A percentile compares a stretch with the other conserved stretches of the same genome.
Conservation (phyloP, 805 yeast species). For the Jamesozyma piceae region DNA sequence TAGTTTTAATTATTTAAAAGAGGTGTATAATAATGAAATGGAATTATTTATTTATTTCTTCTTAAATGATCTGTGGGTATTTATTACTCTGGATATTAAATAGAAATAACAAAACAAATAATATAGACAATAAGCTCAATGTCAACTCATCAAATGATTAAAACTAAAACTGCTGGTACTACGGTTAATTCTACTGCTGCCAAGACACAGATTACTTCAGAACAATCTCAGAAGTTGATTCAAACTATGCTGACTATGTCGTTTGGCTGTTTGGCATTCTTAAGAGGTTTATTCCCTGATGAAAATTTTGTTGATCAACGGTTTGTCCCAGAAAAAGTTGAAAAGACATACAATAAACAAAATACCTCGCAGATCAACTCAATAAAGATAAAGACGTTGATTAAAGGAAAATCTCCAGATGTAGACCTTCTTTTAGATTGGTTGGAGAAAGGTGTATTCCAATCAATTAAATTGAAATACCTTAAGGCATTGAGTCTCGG, state of each 20-base stretch:
- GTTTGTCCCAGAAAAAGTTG: conserved; percentile 34
- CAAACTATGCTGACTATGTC: conserved; percentile 43
- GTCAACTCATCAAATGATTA: conserved; percentile 17
- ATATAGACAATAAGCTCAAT: conserved; percentile 8
- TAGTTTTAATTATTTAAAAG: no score
- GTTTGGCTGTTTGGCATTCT: conserved; percentile 47
- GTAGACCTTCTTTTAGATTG: conserved; percentile 44
- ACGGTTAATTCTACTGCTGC: conserved; percentile 8
- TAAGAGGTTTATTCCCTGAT: conserved; percentile 51
- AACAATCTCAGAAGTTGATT: conserved; percentile 39
- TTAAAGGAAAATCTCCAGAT: conserved; percentile 37
- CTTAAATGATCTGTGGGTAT: no score
- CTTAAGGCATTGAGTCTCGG: conserved; percentile 39
- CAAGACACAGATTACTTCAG: conserved; percentile 25
- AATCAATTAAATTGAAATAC: conserved; percentile 36
- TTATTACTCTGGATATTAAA: no score
- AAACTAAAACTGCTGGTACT: conserved; percentile 8
- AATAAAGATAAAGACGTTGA: conserved; percentile 41
- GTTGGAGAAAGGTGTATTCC: conserved; percentile 43
- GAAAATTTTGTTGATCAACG: conserved; percentile 42
- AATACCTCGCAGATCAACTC: conserved; percentile 20
- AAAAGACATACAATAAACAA: conserved; percentile 22
- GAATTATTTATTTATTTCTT: no score
- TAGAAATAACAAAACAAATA: not conserved
- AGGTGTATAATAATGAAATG: no score